Evolutionary conservation across 2,329 filamentous ascomycete species (phyloP).

Genomic region (Ascochyta rabiei): DNA sequence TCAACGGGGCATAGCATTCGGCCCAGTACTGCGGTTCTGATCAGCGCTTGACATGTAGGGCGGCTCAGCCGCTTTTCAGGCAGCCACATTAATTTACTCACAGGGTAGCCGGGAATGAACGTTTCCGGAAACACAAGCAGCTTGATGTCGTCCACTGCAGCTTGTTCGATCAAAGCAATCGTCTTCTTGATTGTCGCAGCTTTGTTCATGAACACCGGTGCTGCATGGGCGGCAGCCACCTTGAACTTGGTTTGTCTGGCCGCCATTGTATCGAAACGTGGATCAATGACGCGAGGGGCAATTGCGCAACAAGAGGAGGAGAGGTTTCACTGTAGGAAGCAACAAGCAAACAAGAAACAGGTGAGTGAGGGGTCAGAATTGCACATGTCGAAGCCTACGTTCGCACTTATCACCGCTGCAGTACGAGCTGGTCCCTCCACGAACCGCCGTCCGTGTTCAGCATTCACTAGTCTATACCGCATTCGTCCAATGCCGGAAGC

Average conservation of each 20-base stretch:
- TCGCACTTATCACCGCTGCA: conserved; percentile 2
- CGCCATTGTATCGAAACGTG: conserved; percentile 18
- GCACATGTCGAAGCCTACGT: not conserved
- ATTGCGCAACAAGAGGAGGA: not conserved
- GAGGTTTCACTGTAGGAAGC: conserved; percentile 4
- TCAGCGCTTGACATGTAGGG: conserved; percentile 12
- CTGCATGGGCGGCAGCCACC: conserved; percentile 46
- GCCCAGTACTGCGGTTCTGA: conserved; percentile 39
- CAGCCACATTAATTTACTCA: conserved; percentile 17
- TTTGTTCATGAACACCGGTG: conserved; percentile 49
- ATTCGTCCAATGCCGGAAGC: not conserved
- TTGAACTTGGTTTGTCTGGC: conserved; percentile 39
- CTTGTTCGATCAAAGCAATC: conserved; percentile 42
- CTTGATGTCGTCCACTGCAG: conserved; percentile 36
- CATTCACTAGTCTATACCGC: not conserved
- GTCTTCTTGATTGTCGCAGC: conserved; percentile 43
- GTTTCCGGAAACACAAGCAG: conserved; percentile 47
- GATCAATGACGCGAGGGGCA: not conserved
- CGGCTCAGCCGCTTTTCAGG: not conserved
- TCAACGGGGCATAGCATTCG: conserved; percentile 46
- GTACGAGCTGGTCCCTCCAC: conserved; percentile 5
- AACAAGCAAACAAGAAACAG: not conserved
- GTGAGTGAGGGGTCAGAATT: conserved; percentile 1
- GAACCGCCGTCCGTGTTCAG: conserved; percentile 1
- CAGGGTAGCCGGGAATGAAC: conserved; percentile 47